Conservation (phyloP, 2,329 filamentous ascomycete genomes). For the Daldinia sp. region DNA sequence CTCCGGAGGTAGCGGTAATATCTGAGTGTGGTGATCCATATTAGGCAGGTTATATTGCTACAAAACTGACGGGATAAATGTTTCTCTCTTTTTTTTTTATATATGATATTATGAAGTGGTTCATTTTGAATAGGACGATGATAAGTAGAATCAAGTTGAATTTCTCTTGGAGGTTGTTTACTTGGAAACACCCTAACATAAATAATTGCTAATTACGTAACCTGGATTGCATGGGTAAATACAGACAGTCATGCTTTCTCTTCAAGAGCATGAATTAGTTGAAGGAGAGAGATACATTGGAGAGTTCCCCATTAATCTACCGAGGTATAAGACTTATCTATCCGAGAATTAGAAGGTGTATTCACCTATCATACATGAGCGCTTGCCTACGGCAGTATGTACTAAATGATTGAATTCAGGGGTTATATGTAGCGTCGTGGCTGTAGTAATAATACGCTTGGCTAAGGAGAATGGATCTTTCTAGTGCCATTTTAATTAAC, state of each 20-base stretch:
- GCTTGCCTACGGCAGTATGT: too few relatives aligned
- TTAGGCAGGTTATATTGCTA: background rate
- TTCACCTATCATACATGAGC: too few relatives aligned
- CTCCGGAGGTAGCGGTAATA: background rate
- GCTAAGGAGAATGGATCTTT: background rate
- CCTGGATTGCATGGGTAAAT: background rate
- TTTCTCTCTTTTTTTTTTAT: background rate
- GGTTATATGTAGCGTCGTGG: too few relatives aligned
- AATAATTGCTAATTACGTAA: background rate
- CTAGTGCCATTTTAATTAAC: background rate
- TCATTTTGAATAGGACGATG: background rate
- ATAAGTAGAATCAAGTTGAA: background rate
- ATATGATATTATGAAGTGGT: background rate
- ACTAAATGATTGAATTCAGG: too few relatives aligned
- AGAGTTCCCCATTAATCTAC: background rate
- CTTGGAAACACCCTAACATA: background rate
- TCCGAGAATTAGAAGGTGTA: too few relatives aligned
- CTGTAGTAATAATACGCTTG: background rate
- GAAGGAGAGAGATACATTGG: background rate
- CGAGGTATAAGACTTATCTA: too few relatives aligned
- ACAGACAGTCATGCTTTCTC: background rate
- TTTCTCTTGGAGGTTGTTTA: background rate
- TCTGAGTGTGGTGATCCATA: background rate
- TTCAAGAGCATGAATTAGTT: background rate
- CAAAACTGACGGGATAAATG: background rate